Evolutionary conservation across 176 grass and related monocot genomes (phyloP).

Genomic region (Dendrocalamus sinicus): DNA sequence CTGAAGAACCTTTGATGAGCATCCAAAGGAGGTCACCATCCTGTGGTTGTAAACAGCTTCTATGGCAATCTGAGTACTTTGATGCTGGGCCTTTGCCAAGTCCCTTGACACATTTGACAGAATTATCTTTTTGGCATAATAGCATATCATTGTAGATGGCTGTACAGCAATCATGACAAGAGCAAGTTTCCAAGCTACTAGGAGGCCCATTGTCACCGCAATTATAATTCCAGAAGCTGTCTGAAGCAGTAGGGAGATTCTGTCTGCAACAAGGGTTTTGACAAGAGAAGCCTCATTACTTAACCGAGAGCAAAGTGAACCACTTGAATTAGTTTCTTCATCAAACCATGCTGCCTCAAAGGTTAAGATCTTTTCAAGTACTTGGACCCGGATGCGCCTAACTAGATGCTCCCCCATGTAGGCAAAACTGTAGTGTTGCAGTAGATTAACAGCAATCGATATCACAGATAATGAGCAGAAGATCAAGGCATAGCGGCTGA

Average conservation of each 20-base stretch:
- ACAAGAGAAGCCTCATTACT: slow-evolving; percentile 90
- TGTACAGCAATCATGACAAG: slow-evolving; percentile 99
- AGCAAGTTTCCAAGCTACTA: slow-evolving; percentile 94
- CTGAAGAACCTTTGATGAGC: slow-evolving; percentile 73
- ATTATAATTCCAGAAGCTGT: slow-evolving; percentile 84
- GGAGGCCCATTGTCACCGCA: slow-evolving; percentile 85
- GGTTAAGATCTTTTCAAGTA: slow-evolving; percentile 89
- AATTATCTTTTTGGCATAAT: slow-evolving; percentile 93
- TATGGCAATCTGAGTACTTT: slow-evolving; percentile 95
- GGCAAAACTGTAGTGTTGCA: slow-evolving; percentile 93
- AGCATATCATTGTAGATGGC: slow-evolving; percentile 83
- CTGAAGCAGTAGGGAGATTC: slow-evolving; percentile 91
- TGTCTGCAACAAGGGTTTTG: slow-evolving; percentile 93
- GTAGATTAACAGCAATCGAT: slow-evolving; percentile 81
- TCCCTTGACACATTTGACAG: slow-evolving; percentile 89
- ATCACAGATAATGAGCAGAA: slow-evolving; percentile 83
- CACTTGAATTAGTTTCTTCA: slow-evolving; percentile 90
- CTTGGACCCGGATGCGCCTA: slow-evolving; percentile 79
- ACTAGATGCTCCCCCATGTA: slow-evolving; percentile 94
- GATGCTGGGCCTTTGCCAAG: slow-evolving; percentile 84
- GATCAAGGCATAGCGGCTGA: slow-evolving; percentile 74
- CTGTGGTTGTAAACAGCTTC: slow-evolving; percentile 96
- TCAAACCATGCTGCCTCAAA: slow-evolving; percentile 98
- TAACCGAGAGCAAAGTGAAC: slow-evolving; percentile 77
- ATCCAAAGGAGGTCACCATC: slow-evolving; percentile 98